phyloP scores from a whole-genome alignment of 495 filamentous ascomycete genomes.

The Penicillium arizonense region DNA sequence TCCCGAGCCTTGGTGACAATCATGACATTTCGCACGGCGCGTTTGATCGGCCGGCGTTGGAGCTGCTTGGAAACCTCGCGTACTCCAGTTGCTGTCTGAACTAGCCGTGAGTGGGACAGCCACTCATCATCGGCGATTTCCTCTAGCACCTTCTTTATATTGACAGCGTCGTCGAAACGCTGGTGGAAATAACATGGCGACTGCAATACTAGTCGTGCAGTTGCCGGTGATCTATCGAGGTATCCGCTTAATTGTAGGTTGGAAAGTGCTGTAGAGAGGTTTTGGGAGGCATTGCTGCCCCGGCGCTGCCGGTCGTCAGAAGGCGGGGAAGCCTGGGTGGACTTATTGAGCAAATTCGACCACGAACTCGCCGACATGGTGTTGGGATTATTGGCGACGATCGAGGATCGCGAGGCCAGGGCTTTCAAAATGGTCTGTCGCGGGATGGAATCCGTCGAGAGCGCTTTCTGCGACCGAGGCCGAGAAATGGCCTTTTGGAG shows the following conservation, averaged over 20 bases:
- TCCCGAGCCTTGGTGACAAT: slow-evolving; percentile 96
- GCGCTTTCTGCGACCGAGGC: slow-evolving; percentile 57
- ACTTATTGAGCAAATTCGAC: slow-evolving; percentile 39
- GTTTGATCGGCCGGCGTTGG: slow-evolving; percentile 81
- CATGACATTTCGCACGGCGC: slow-evolving; percentile 88
- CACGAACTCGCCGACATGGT: slow-evolving; percentile 46
- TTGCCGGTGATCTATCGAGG: slow-evolving; percentile 53
- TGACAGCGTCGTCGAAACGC: slow-evolving; percentile 91
- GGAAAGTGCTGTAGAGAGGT: slow-evolving; percentile 63
- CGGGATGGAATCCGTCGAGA: slow-evolving; percentile 71
- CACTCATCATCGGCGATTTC: slow-evolving; percentile 88
- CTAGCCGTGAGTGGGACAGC: slow-evolving; percentile 85
- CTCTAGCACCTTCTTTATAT: slow-evolving; percentile 91
- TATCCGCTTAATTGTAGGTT: slow-evolving; percentile 51
- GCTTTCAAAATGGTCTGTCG: slow-evolving; percentile 87
- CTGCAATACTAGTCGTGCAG: slow-evolving; percentile 66
- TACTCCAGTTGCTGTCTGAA: slow-evolving; percentile 93
- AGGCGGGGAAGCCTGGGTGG: slow-evolving; percentile 22
- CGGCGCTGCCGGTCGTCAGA: slow-evolving; percentile 45
- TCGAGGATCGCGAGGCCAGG: slow-evolving; percentile 68
- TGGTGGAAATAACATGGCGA: slow-evolving; percentile 98
- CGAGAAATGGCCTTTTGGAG: slow-evolving; percentile 41
- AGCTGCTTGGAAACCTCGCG: slow-evolving; percentile 93
- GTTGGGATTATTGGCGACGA: slow-evolving; percentile 51
- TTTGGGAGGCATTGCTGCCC: slow-evolving; percentile 52